Conservation (phyloP, 495 filamentous ascomycete species). For the Lophiotrema nucula region DNA sequence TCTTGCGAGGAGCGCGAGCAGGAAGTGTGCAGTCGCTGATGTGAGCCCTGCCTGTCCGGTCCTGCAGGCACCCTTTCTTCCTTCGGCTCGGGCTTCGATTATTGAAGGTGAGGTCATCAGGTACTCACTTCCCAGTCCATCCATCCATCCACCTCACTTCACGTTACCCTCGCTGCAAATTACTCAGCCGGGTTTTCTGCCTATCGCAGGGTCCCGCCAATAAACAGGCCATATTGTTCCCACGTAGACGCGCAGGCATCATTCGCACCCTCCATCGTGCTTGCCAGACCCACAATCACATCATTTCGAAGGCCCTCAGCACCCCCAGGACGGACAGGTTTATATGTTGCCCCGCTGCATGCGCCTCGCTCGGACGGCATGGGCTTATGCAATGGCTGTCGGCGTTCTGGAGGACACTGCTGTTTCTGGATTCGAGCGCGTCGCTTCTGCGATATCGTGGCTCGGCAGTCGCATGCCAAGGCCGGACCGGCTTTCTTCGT, state of each 20-base stretch:
- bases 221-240: neutral
- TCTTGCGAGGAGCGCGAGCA: neutral
- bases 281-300: neutral
- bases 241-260: neutral
- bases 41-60: neutral
- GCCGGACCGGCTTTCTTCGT: too few species aligned
- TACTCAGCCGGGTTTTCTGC: neutral
- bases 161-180: neutral
- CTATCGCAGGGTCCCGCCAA: neutral
- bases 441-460: too few species aligned
- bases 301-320: neutral
- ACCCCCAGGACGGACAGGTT: neutral
- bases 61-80: constrained; percentile 19
- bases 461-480: too few species aligned
- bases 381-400: too few species aligned
- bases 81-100: neutral
- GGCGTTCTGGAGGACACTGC: too few species aligned
- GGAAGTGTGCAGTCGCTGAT: neutral
- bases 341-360: too few species aligned
- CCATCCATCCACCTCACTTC: neutral
- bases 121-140: neutral
- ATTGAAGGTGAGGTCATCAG: constrained; percentile 4
- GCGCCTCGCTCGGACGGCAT: too few species aligned
- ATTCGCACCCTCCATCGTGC: neutral
- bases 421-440: too few species aligned